These are phyloP conservation scores for Flaveria sonorensis DNA, from an alignment of 129 eudicot genomes.

Conservation along the genomic window DNA sequence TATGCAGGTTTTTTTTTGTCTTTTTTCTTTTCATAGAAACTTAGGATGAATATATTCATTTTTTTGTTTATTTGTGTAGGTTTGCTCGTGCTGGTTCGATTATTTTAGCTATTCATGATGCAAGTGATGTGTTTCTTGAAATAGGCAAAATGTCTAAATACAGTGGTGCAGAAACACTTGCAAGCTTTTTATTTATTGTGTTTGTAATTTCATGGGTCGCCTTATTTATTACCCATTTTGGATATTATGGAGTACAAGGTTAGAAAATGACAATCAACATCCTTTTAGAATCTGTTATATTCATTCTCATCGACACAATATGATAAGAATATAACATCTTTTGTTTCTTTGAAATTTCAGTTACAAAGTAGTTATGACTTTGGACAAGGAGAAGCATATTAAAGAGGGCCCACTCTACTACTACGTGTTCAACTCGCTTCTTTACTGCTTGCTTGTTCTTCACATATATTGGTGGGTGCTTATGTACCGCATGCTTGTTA, in stretches of 20 bases:
- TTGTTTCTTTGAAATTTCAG: slow-evolving; percentile 37
- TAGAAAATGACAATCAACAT: slow-evolving; percentile 4
- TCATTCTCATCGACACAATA: background rate
- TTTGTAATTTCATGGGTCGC: slow-evolving; percentile 90
- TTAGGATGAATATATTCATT: background rate
- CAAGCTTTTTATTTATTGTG: slow-evolving; percentile 77
- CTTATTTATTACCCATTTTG: slow-evolving; percentile 89
- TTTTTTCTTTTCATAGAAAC: background rate
- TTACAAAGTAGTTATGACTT: slow-evolving; percentile 64
- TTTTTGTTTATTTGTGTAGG: slow-evolving; percentile 41
- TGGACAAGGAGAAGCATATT: slow-evolving; percentile 81
- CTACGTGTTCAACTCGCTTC: slow-evolving; percentile 83
- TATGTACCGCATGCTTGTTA: slow-evolving; percentile 92
- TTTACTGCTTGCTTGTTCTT: slow-evolving; percentile 84
- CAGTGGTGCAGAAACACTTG: slow-evolving; percentile 78
- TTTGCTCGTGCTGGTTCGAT: slow-evolving; percentile 94
- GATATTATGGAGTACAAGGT: slow-evolving; percentile 99
- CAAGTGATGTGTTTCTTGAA: slow-evolving; percentile 94
- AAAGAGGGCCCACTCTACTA: slow-evolving; percentile 78
- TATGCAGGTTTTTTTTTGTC: slow-evolving; percentile 50
- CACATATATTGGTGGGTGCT: slow-evolving; percentile 96
- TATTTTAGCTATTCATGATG: slow-evolving; percentile 92
- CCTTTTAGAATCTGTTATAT: background rate
- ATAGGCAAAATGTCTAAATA: slow-evolving; percentile 96
- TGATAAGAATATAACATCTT: background rate